Conservation (phyloP, 768 basidiomycete species). For the Suillus paluster region DNA sequence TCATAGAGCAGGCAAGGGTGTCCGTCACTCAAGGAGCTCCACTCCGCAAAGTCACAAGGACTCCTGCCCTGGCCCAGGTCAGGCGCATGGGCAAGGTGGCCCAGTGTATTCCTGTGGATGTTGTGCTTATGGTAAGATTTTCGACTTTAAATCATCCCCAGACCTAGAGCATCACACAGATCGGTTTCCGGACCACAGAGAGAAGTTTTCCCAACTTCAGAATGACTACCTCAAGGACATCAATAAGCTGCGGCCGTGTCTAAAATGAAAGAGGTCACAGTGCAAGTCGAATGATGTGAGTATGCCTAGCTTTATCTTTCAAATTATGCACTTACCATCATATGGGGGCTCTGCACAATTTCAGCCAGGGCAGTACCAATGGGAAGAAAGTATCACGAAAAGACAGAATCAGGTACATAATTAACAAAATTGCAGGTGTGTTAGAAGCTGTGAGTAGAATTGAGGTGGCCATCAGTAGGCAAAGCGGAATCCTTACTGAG, state of each 20-base stretch:
- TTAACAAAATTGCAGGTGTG: neutral
- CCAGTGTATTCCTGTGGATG: neutral
- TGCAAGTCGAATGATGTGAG: neutral
- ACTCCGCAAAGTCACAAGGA: conserved; percentile 1
- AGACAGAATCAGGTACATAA: too few relatives aligned
- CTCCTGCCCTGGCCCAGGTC: neutral
- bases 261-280: neutral
- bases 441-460: neutral
- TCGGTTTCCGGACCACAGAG: too few relatives aligned
- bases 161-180: neutral
- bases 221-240: too few relatives aligned
- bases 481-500: neutral
- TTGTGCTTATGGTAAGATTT: neutral
- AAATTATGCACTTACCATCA: neutral
- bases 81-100: neutral
- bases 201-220: too few relatives aligned
- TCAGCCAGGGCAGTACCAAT: neutral
- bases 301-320: neutral
- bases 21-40: neutral
- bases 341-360: neutral
- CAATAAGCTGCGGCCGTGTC: too few relatives aligned
- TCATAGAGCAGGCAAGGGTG: neutral
- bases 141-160: neutral
- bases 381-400: too few relatives aligned
- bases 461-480: neutral